Evolutionary conservation across 23 red algal species (phyloP), one percentile per base, ranked within the genome.

Genomic region (Gracilaria gracilis): DNA sequence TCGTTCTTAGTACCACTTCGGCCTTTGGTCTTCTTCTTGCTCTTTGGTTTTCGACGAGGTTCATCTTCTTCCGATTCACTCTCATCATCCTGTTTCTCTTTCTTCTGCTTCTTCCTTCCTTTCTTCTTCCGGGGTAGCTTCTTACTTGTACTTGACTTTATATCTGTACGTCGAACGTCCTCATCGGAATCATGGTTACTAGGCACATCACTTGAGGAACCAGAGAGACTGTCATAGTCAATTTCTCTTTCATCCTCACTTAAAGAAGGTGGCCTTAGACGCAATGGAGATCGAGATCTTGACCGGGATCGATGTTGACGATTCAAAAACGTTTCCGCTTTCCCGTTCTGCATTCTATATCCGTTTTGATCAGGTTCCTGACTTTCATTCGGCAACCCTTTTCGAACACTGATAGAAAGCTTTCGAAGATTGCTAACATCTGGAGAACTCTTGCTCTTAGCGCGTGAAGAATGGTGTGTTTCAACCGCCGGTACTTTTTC

Each of bases 391-490:
- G 72, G 46, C 25, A 51, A 12, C 23, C 72, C 72, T 62, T 37
- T 57, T 7, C 79, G 46, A 29, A 82, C 79, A 37, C 79, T 82
- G 31, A 82, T 47, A 5, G 79, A 82, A 1, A 82, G 79, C 21
- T 82, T 82, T 82, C 58, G 53, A 40, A 82, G 79, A 36, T 47
- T 51, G 46, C 72, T 51, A 28, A 77, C 19, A 50, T 77, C 72
- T 35, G 72, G 46, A 15, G 72, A 49, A 51, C 72, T 77, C 27
- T 51, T 77, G 0, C 46, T 77, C 4, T 6, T 32, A 20, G 72
- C 27, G 9, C 38, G 72, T 19, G n/a, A 51, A 31, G 23, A 9
- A 29, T 25, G 5, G 32, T 51, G 72, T 4, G 27, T 0, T 27
- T 77, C 40, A 17, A 11, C 1, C 9, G 4, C 34, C 9, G 38